These are phyloP conservation scores for Biscogniauxia mediterranea DNA, from an alignment of 2,329 filamentous ascomycete species.

Conservation along the genomic window DNA sequence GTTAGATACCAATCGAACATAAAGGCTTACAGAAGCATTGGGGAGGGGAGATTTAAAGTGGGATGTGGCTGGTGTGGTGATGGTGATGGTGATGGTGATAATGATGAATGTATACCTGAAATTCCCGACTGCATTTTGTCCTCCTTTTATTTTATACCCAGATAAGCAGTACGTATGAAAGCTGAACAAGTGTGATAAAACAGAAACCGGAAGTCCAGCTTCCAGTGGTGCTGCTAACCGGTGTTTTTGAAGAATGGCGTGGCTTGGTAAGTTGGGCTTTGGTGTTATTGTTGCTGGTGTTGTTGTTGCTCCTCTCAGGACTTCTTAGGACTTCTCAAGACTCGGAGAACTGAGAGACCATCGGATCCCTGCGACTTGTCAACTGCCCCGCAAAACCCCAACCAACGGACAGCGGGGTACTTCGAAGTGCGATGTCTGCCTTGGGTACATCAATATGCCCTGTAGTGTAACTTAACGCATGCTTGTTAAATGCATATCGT, in stretches of 20 bases:
- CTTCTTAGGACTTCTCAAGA: not conserved
- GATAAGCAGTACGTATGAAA: not conserved
- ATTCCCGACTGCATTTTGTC: conserved; percentile 77
- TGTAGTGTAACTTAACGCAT: no score
- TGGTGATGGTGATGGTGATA: no score
- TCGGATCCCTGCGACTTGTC: conserved; percentile 6
- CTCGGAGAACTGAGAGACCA: conserved; percentile 6
- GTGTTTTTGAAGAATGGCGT: not conserved
- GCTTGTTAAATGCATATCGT: not conserved
- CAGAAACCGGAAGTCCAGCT: conserved; percentile 8
- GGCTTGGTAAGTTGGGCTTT: not conserved
- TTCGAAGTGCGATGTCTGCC: conserved; percentile 2
- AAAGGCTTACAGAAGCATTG: not conserved
- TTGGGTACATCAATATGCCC: not conserved
- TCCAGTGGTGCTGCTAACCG: not conserved
- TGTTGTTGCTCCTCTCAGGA: not conserved
- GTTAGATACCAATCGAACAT: conserved; percentile 1
- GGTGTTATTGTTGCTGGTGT: not conserved
- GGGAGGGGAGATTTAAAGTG: no score
- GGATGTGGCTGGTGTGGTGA: no score
- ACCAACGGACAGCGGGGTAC: conserved; percentile 14
- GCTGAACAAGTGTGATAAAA: not conserved
- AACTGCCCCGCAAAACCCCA: conserved; percentile 2
- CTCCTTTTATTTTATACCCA: not conserved
- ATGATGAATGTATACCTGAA: conserved; percentile 50